Percentiles rank a stretch among this genome's conserved stretches.
Conservation (phyloP, 2,329 filamentous ascomycete species). For the Calonectria montana region DNA sequence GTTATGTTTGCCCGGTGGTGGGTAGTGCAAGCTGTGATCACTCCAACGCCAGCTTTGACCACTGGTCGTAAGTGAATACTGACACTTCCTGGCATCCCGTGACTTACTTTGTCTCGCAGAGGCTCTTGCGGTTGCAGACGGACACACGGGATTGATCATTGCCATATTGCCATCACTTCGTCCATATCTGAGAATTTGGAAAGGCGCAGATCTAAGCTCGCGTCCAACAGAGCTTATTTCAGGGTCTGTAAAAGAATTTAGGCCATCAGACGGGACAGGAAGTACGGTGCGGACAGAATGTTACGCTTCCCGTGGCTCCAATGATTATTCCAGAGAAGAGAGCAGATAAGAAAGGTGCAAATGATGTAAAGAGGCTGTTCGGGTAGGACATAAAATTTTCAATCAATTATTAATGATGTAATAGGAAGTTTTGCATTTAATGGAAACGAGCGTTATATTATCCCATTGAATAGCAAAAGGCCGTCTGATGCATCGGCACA, state of each 20-base stretch:
- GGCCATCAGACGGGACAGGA: not conserved
- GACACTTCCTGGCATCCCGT: too few species aligned
- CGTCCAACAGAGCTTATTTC: not conserved
- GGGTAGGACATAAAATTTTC: too few species aligned
- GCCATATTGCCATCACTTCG: not conserved
- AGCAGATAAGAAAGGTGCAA: not conserved
- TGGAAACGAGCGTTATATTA: too few species aligned
- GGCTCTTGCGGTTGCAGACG: not conserved
- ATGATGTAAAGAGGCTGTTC: too few species aligned
- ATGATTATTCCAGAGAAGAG: not conserved
- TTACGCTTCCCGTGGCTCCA: not conserved
- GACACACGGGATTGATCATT: not conserved
- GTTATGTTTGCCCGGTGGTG: not conserved
- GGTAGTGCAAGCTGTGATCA: constrained; percentile 3
- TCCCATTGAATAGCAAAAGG: too few species aligned
- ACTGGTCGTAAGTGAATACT: not conserved
- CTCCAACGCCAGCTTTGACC: not conserved
- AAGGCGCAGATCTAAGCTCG: not conserved
- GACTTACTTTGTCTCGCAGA: not conserved
- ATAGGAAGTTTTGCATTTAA: too few species aligned
- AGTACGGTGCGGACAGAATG: not conserved
- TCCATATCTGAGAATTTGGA: not conserved
- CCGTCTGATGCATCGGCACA: too few species aligned
- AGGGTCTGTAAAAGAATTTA: not conserved
- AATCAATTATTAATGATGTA: too few species aligned